Conservation (phyloP, 1,284 basidiomycete species). For the Pascua guehoae region DNA sequence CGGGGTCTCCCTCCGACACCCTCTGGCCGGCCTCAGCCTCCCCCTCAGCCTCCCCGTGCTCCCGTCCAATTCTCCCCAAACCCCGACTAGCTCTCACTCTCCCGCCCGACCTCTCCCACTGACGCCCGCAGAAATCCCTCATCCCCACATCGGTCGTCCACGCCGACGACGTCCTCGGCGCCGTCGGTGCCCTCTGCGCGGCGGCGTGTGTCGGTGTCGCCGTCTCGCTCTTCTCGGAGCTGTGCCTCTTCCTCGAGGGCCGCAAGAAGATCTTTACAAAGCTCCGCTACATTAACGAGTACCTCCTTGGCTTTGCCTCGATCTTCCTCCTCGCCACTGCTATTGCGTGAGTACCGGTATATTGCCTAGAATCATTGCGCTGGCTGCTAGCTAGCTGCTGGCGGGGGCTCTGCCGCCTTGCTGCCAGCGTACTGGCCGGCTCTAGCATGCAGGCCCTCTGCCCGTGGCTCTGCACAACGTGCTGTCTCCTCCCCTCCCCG, state of each 20-base stretch:
- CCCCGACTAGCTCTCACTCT: background rate
- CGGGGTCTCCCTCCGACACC: background rate
- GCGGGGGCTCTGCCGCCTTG: too few species aligned
- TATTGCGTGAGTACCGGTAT: background rate
- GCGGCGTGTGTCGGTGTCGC: conserved; percentile 14
- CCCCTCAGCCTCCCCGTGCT: background rate
- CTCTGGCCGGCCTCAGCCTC: too few species aligned
- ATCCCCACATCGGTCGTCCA: background rate
- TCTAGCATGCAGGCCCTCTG: too few species aligned
- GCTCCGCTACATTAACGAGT: conserved; percentile 14
- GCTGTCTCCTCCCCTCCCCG: background rate
- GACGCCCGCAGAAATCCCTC: too few species aligned
- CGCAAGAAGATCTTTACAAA: conserved; percentile 7
- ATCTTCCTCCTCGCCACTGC: conserved; percentile 12
- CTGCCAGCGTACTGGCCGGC: too few species aligned
- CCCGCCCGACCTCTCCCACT: background rate
- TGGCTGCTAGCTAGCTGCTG: too few species aligned
- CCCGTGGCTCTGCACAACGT: too few species aligned
- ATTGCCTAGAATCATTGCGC: background rate
- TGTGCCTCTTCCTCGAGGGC: conserved; percentile 11
- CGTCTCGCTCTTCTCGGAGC: conserved; percentile 14
- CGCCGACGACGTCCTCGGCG: conserved; percentile 13
- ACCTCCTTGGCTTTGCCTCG: conserved; percentile 6
- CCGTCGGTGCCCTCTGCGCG: conserved; percentile 4
- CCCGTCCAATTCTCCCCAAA: background rate